A percentile compares a stretch with the other conserved stretches of the same genome.
Evolutionary conservation across 2,329 filamentous ascomycete species (phyloP).

Genomic region (Colletotrichum endophyticum): DNA sequence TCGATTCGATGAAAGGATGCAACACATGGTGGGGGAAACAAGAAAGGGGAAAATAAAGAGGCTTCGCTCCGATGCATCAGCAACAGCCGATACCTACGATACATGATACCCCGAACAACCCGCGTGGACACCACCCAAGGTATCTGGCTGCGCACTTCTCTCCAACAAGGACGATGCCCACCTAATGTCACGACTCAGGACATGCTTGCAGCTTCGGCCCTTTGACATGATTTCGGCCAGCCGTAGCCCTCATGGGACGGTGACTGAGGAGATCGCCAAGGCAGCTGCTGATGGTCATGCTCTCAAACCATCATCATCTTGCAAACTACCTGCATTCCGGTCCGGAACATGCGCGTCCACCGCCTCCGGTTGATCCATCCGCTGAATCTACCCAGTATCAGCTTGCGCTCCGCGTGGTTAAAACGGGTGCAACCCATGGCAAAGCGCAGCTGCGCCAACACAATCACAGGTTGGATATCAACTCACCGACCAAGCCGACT

Average conservation of each 20-base stretch:
- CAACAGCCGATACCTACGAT: background rate
- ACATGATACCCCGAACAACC: background rate
- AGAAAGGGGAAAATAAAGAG: background rate
- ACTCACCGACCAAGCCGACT: background rate
- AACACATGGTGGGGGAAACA: background rate
- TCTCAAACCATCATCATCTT: conserved; percentile 2
- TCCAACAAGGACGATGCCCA: background rate
- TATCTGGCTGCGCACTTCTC: background rate
- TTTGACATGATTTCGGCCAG: background rate
- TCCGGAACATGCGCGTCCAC: background rate
- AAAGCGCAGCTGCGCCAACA: background rate
- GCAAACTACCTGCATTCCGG: conserved; percentile 3
- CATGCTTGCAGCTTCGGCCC: background rate
- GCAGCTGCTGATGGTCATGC: background rate
- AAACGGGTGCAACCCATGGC: background rate
- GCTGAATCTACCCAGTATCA: background rate
- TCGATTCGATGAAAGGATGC: background rate
- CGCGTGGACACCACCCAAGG: background rate
- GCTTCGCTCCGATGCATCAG: background rate
- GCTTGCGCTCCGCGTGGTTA: background rate
- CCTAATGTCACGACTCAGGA: background rate
- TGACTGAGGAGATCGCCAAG: background rate
- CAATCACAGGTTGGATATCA: background rate
- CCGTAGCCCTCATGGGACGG: background rate
- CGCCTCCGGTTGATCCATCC: background rate